Base-by-base conservation (phyloP, 2,329 filamentous ascomycete species). In the Chalaropsis ovoidea region DNA sequence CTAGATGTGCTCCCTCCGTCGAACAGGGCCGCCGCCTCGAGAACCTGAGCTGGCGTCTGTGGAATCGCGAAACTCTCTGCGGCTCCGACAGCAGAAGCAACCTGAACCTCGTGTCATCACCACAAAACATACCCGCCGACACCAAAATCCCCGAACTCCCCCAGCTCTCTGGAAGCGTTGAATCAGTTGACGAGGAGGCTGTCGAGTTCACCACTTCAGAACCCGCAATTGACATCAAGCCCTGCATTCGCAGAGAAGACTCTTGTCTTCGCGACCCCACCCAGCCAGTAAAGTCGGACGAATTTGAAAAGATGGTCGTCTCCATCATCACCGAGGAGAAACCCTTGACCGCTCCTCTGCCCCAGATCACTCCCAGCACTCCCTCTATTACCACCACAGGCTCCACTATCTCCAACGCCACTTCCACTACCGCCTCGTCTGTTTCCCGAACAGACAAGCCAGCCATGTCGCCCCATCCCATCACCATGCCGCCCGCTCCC, bases 1-100 rank as follows among this genome's bases (percentile, higher is more conserved):
- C 91, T 63, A 90, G 91, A 77, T 96, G 93, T 76, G 90, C 91
- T 73, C 90, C 94, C 73, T 94, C 92, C 63, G 87, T 97, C 74
- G 90, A 96, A 74, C 89, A 97, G 76, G 94, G 94, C 66, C 86
- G 90, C 73, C 83, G 94, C 72, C 80, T 96, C 74, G 94, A 97
- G 75, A 97, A 99, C 78, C 80, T 99, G 69, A 95, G 89, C 74
- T 97, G 94, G 94, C 82, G 94, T 71, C 79, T 97, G 68, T 97
- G 92, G 93, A 95, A 90, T 72, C 84, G 91, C 72, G 92, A 97
- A 74, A 93, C 89, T 11, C 90, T 96, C 71, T 95, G 92, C 77
- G 92, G 88, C 76, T 87, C 89, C 8, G 58, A 64, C 8, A 24
- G 31, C 27, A 56, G 52, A 56, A 65, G 58, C 11, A 62, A 42